Evolutionary conservation across 305 asterid genomes (phyloP), one percentile per base, ranked within the genome.

Genomic region (Fraxinus floribunda): DNA sequence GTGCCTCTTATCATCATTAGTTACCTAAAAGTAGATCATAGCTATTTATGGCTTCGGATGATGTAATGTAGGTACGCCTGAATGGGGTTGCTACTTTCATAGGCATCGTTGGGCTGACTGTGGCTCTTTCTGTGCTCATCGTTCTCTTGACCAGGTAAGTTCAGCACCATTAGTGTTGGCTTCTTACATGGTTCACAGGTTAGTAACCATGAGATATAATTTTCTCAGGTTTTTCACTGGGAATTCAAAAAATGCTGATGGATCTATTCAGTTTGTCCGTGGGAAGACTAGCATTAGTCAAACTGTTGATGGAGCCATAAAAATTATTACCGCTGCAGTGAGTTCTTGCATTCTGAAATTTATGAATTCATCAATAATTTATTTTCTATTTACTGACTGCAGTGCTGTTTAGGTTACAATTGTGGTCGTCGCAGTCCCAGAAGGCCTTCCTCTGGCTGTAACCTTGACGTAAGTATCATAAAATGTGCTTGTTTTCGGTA

Each of bases 381-480:
- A 83, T 77, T 64, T 84, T 80, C 81, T 76, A 68, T 80, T 85
- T 73, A 89, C 83, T 75, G 78, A 86, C 85, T 77, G 84, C 88
- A 70, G 44, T 88, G 80, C 41, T 87, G 74, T 88, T 70, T 87
- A 94, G 99, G 99, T 96, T 78, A 94, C 98, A 24, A 96, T 96
- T 78, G 99, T 96, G 82, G 99, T 96, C 75, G 98, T 95, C 75
- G 99, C 99, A 57, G 98, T 94, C 82, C 99, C 99, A 13, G 99
- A 95, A 91, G 99, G 99, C 85, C 97, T 95, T 82, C 99, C 99
- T n/a, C 88, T 95, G 88, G 99, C 99, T 52, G 99, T 95, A 82
- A 95, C 99, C 77, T 88, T 95, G 92, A 94, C 98, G 99, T 92
- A 86, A 90, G 97, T 87, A 76, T 82, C 78, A 78, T 15, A 49